Percentiles rank a stretch among this genome's conserved stretches.
phyloP scores from a whole-genome alignment of 768 basidiomycete genomes.

The Boletus patriciae region DNA sequence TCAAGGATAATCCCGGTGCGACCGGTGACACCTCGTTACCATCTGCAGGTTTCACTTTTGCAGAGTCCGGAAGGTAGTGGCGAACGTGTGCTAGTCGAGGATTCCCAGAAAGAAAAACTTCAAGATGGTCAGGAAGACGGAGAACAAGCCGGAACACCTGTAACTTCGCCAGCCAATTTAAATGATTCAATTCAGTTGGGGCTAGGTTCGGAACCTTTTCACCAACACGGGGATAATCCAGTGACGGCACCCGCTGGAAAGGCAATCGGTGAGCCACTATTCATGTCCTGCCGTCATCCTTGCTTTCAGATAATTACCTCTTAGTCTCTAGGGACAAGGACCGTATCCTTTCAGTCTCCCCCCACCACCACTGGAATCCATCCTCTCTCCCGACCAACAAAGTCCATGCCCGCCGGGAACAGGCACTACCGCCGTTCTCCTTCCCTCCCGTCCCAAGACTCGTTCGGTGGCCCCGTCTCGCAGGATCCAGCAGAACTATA shows the following conservation, averaged over 20 bases:
- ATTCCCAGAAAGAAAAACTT: slow-evolving; percentile 55
- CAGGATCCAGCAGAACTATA: slow-evolving; percentile 48
- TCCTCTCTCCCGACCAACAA: slow-evolving; percentile 19
- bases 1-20: slow-evolving; percentile 39
- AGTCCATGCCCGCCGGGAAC: slow-evolving; percentile 25
- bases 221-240: slow-evolving; percentile 21
- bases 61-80: slow-evolving; percentile 4
- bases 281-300: slow-evolving; percentile 16
- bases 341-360: slow-evolving; percentile 38
- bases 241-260: slow-evolving; percentile 32
- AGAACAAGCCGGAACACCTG: slow-evolving; percentile 13
- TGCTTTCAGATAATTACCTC: slow-evolving; percentile 29
- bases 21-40: slow-evolving; percentile 47
- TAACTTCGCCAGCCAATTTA: slow-evolving; percentile 24
- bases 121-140: slow-evolving; percentile 11
- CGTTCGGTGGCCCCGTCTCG: slow-evolving; percentile 55
- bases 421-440: slow-evolving; percentile 34
- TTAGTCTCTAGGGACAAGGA: slow-evolving; percentile 31
- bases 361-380: slow-evolving; percentile 11
- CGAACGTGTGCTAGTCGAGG: slow-evolving; percentile 35
- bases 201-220: slow-evolving; percentile 28
- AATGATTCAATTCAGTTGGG: slow-evolving; percentile 24
- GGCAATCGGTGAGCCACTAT: slow-evolving; percentile 33
- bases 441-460: slow-evolving; percentile 54
- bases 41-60: slow-evolving; percentile 35